phyloP scores from a whole-genome alignment of 768 basidiomycete species.

The Collybia sp. region DNA sequence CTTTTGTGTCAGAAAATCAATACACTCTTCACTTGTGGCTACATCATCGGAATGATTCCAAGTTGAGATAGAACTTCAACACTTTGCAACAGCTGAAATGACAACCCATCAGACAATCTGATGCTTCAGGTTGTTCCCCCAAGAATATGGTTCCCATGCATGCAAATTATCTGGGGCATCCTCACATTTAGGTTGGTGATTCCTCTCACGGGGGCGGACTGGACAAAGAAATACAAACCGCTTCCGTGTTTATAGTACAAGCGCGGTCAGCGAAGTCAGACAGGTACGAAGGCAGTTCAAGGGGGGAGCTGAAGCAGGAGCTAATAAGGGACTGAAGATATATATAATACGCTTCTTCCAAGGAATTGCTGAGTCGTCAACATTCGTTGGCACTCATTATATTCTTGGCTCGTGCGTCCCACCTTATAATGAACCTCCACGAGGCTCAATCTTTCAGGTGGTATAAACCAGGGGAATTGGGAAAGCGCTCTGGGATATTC shows the following conservation, averaged over 20 bases:
- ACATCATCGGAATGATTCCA: conserved; percentile 71
- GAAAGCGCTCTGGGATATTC: conserved; percentile 70
- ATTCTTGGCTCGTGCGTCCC: conserved; percentile 61
- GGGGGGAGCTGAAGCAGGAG: too few relatives aligned
- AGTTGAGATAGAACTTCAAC: conserved; percentile 28
- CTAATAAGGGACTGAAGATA: conserved; percentile 31
- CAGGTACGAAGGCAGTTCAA: conserved; percentile 32
- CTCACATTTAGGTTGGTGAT: conserved; percentile 55
- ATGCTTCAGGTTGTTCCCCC: conserved; percentile 61
- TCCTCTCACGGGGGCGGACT: background rate
- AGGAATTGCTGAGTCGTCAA: conserved; percentile 69
- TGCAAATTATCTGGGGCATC: conserved; percentile 63
- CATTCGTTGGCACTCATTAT: conserved; percentile 73
- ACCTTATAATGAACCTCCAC: background rate
- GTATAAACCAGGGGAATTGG: conserved; percentile 69
- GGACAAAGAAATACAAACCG: too few relatives aligned
- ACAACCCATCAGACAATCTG: conserved; percentile 45
- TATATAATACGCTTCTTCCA: conserved; percentile 72
- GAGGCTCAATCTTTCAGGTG: conserved; percentile 32
- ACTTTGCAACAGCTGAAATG: background rate
- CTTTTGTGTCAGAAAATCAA: conserved; percentile 48
- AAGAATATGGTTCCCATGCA: conserved; percentile 60
- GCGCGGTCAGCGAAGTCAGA: conserved; percentile 47
- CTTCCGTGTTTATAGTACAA: conserved; percentile 35
- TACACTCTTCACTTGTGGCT: conserved; percentile 70